Percentiles rank a stretch among this genome's conserved stretches.
These are phyloP conservation scores for Ophiostoma angusticollis DNA, from an alignment of 2,329 filamentous ascomycete genomes.

Conservation along the genomic window DNA sequence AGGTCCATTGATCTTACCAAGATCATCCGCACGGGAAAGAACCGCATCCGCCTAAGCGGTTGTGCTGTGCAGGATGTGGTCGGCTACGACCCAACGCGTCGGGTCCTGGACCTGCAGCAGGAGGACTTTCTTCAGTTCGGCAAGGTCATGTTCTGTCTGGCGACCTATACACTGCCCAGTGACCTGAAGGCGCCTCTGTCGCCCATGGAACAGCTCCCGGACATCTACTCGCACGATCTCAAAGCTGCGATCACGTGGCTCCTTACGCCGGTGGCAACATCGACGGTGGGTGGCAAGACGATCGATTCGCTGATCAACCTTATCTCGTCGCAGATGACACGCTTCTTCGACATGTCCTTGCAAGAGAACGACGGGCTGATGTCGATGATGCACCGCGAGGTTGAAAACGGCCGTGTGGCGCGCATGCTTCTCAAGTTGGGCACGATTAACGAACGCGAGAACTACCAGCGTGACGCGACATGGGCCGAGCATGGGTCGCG, in stretches of 20 bases:
- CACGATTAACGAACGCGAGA: conserved; percentile 69
- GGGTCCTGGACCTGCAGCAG: conserved; percentile 66
- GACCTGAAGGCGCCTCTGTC: conserved; percentile 41
- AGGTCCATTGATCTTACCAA: conserved; percentile 79
- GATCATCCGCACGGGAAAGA: conserved; percentile 80
- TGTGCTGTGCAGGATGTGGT: conserved; percentile 86
- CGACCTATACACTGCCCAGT: conserved; percentile 48
- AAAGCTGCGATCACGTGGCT: conserved; percentile 75
- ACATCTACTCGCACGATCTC: conserved; percentile 65
- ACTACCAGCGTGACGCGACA: conserved; percentile 49
- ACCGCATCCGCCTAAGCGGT: conserved; percentile 74
- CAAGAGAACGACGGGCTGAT: conserved; percentile 65
- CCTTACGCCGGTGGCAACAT: conserved; percentile 45
- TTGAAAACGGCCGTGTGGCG: conserved; percentile 80
- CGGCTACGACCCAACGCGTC: conserved; percentile 58
- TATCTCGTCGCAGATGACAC: conserved; percentile 65
- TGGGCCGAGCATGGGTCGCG: conserved; percentile 92
- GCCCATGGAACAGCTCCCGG: conserved; percentile 58
- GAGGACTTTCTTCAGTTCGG: conserved; percentile 81
- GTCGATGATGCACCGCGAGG: conserved; percentile 60
- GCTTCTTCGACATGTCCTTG: conserved; percentile 64
- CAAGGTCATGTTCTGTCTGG: conserved; percentile 69
- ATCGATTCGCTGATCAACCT: conserved; percentile 69
- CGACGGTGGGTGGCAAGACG: conserved; percentile 44
- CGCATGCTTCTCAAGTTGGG: conserved; percentile 73